These are phyloP conservation scores for Lotmaria passim DNA, from an alignment of 208 protist genomes.

Conservation along the genomic window DNA sequence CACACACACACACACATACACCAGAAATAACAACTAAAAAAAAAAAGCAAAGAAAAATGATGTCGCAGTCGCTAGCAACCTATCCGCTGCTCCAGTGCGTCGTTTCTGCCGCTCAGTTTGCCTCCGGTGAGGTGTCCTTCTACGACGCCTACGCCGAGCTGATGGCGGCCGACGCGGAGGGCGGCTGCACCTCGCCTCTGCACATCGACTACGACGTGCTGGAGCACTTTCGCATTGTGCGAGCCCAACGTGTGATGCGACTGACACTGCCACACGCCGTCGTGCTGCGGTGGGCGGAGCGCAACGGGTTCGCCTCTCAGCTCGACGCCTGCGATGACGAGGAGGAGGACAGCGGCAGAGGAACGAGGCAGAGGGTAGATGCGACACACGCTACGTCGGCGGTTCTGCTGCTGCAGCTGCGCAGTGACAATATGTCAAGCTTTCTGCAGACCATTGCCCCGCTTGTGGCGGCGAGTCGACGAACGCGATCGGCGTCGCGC, in stretches of 20 bases:
- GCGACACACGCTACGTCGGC: not conserved
- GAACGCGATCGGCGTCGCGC: slow-evolving; percentile 67
- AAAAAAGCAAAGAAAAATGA: slow-evolving; percentile 25
- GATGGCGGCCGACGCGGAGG: slow-evolving; percentile 46
- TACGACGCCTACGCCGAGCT: slow-evolving; percentile 70
- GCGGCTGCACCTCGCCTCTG: slow-evolving; percentile 61
- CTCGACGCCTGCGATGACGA: slow-evolving; percentile 29
- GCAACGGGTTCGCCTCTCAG: slow-evolving; percentile 68
- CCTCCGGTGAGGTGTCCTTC: slow-evolving; percentile 69
- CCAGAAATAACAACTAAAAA: slow-evolving; percentile 7
- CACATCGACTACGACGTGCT: slow-evolving; percentile 62
- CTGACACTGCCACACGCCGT: slow-evolving; percentile 52
- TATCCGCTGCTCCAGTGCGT: slow-evolving; percentile 71
- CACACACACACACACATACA: too few relatives aligned
- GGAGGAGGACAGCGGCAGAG: slow-evolving; percentile 3
- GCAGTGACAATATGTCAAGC: slow-evolving; percentile 47
- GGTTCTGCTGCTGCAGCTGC: slow-evolving; percentile 56
- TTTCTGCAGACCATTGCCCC: slow-evolving; percentile 71
- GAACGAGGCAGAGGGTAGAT: not conserved
- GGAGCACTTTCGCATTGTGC: slow-evolving; percentile 80
- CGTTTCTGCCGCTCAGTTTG: slow-evolving; percentile 65
- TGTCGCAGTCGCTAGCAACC: slow-evolving; percentile 65
- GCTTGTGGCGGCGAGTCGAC: slow-evolving; percentile 57
- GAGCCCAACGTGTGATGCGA: slow-evolving; percentile 66
- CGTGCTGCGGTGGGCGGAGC: slow-evolving; percentile 63